These are phyloP conservation scores for Penicillium longicatenatum DNA, from an alignment of 495 filamentous ascomycete species.

Conservation along the genomic window DNA sequence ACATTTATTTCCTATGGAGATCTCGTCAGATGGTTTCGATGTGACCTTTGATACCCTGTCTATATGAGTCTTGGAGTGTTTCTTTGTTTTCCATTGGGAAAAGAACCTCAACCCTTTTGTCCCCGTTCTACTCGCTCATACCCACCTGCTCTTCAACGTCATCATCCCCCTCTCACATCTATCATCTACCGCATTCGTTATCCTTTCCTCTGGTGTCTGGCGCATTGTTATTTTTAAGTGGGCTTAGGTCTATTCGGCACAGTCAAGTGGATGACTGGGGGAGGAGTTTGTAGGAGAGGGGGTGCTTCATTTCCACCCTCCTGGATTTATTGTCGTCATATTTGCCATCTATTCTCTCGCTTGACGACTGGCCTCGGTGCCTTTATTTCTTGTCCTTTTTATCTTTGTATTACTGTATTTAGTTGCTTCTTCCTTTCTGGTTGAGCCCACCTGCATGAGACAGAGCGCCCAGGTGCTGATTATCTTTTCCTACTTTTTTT, in stretches of 20 bases:
- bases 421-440: slow-evolving; percentile 20
- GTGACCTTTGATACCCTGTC: slow-evolving; percentile 35
- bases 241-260: slow-evolving; percentile 23
- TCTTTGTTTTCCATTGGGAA: slow-evolving; percentile 9
- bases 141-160: slow-evolving; percentile 14
- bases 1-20: slow-evolving; percentile 24
- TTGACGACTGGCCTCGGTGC: slow-evolving; percentile 14
- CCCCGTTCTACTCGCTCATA: slow-evolving; percentile 23
- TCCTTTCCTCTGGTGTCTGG: slow-evolving; percentile 28
- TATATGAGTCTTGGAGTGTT: slow-evolving; percentile 27
- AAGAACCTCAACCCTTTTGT: slow-evolving; percentile 10
- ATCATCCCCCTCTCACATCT: slow-evolving; percentile 6
- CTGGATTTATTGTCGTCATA: slow-evolving; percentile 9
- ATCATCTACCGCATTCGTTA: slow-evolving; percentile 25
- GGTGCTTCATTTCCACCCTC: slow-evolving; percentile 17
- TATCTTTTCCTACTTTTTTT: not conserved
- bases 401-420: slow-evolving; percentile 33
- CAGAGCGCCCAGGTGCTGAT: slow-evolving; percentile 13
- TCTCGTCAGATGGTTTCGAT: slow-evolving; percentile 22
- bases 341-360: slow-evolving; percentile 26
- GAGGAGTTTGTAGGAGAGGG: slow-evolving; percentile 29
- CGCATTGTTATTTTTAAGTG: slow-evolving; percentile 21
- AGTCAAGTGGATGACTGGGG: slow-evolving; percentile 25
- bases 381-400: slow-evolving; percentile 10
- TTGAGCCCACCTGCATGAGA: slow-evolving; percentile 12